Evolutionary conservation across 2,329 filamentous ascomycete genomes (phyloP).

Genomic region (Trichoderma brevicompactum): DNA sequence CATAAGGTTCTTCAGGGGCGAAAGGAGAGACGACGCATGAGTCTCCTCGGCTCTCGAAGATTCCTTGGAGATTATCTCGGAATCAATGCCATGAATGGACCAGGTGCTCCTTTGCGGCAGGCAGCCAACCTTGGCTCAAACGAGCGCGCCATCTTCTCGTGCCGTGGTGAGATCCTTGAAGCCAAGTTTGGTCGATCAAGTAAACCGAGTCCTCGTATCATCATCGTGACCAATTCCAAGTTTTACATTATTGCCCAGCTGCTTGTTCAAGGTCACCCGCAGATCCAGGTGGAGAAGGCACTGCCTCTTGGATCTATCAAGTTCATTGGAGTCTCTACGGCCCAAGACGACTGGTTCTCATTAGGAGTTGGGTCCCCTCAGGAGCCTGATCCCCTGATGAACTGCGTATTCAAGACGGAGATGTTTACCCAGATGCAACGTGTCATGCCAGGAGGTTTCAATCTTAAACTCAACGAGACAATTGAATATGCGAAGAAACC

Average conservation of each 20-base stretch:
- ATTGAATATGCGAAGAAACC: slow-evolving; percentile 99
- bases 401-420: slow-evolving; percentile 94
- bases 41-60: slow-evolving; percentile 84
- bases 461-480: slow-evolving; percentile 77
- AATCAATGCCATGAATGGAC: slow-evolving; percentile 77
- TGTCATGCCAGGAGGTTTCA: slow-evolving; percentile 78
- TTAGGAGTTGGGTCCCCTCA: slow-evolving; percentile 87
- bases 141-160: slow-evolving; percentile 85
- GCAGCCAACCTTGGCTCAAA: slow-evolving; percentile 71
- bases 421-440: slow-evolving; percentile 90
- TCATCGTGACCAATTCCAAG: slow-evolving; percentile 83
- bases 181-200: slow-evolving; percentile 96
- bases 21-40: slow-evolving; percentile 91
- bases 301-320: slow-evolving; percentile 88
- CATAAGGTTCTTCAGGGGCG: slow-evolving; percentile 79
- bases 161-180: slow-evolving; percentile 85
- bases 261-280: slow-evolving; percentile 78
- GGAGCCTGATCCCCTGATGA: slow-evolving; percentile 90
- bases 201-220: slow-evolving; percentile 83
- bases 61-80: slow-evolving; percentile 96
- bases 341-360: slow-evolving; percentile 96
- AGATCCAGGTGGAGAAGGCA: slow-evolving; percentile 79
- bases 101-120: slow-evolving; percentile 78
- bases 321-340: slow-evolving; percentile 77
- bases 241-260: slow-evolving; percentile 89